These are phyloP conservation scores for Domatiomyces globalis DNA, from an alignment of 2,329 filamentous ascomycete species.

Conservation along the genomic window DNA sequence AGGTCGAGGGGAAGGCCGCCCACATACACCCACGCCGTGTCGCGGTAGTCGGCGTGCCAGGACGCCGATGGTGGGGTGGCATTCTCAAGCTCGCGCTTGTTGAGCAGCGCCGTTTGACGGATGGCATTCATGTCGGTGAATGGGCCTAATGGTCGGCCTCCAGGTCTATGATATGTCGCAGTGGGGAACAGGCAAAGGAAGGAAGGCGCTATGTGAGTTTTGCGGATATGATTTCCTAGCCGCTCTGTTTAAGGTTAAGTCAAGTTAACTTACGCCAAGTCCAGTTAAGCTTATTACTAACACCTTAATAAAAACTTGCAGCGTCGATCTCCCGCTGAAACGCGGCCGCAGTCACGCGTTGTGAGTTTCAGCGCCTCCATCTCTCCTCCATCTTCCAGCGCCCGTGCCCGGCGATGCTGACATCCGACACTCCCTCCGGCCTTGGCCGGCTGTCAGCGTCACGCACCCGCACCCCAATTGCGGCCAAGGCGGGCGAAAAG, in stretches of 20 bases:
- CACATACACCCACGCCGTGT: conserved; percentile 93
- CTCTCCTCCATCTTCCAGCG: background rate
- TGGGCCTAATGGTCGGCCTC: too few species aligned
- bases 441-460: conserved; percentile 15
- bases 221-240: too few species aligned
- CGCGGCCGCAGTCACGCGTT: too few species aligned
- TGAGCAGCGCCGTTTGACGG: conserved; percentile 79
- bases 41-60: conserved; percentile 95
- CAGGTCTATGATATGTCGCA: too few species aligned
- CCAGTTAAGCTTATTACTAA: background rate
- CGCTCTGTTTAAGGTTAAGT: background rate
- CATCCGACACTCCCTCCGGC: conserved; percentile 6
- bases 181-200: too few species aligned
- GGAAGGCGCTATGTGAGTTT: too few species aligned
- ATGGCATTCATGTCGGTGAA: conserved; percentile 67
- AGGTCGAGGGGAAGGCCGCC: conserved; percentile 86
- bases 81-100: conserved; percentile 85
- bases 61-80: conserved; percentile 77
- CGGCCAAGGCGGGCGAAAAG: conserved; percentile 49
- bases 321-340: background rate
- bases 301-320: too few species aligned
- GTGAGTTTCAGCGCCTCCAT: background rate
- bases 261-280: too few species aligned
- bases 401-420: conserved; percentile 6
- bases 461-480: conserved; percentile 8